Base-by-base conservation (phyloP, 2,329 filamentous ascomycete species). In the Cadophora sp. region DNA sequence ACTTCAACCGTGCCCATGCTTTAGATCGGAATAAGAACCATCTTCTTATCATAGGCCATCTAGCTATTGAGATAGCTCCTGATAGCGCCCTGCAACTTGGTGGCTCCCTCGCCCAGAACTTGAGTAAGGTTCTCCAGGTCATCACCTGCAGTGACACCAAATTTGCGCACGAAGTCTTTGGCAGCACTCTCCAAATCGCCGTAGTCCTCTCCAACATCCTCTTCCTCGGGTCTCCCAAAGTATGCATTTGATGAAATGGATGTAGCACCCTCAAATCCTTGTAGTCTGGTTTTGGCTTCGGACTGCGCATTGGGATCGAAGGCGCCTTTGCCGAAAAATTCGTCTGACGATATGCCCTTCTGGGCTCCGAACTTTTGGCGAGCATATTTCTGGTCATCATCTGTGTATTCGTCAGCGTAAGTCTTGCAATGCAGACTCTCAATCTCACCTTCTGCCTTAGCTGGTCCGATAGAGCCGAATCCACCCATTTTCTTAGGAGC, bases 201-300 rank as follows among this genome's bases (percentile, higher is more conserved):
- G 73, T 97, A 97, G 53, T 93, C 93, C 71, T 94, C 92, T 11
- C 81, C 84, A 1, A 84, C 84, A 37, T 86, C 82, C 74, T 97
- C 92, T 27, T 94, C 92, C 78, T 99, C 96, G 2, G 93, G 91
- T 62, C 95, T 91, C 69, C 96, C 96, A 80, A 99, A 99, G 85
- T 98, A 99, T 65, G 93, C 93, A 80, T 98, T 99, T 68, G 93
- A 97, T 7, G 94, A 97, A 80, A 99, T 99, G 73, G 94, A 84
- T 1, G 90, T 91, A 12, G 96, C 94, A 55, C 96, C 94, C 81
- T 98, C 95, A 77, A 99, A 99, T 58, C 94, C 92, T 82, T 93
- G 91, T 64, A 99, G 87, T 50, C 96, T 89, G 27, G 86, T 85
- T 83, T 97, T 97, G 75, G 96, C 95, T 82, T 97, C 95, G 62